Evolutionary conservation across 257 asterid species (phyloP).

Genomic region (Solanum tarapatanum): DNA sequence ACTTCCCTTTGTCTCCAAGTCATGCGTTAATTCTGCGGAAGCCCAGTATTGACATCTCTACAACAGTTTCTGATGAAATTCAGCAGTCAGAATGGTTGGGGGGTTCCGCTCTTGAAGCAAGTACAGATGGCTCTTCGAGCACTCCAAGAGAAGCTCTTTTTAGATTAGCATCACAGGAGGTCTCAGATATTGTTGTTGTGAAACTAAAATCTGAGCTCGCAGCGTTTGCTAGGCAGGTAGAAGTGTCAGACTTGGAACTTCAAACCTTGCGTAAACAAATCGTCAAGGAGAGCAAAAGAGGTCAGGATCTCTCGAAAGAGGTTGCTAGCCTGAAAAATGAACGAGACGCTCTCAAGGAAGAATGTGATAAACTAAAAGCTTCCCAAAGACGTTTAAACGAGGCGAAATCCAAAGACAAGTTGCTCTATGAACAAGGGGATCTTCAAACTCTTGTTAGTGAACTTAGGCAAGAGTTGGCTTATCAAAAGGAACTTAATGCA

Average conservation of each 20-base stretch:
- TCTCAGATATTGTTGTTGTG: conserved; percentile 34
- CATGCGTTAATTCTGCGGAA: neutral
- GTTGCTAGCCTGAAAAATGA: conserved; percentile 59
- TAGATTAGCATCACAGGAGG: conserved; percentile 27
- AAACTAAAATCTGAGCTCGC: conserved; percentile 59
- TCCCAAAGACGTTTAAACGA: conserved; percentile 19
- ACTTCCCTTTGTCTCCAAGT: conserved; percentile 15
- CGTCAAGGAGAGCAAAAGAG: conserved; percentile 77
- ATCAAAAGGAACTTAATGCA: conserved; percentile 60
- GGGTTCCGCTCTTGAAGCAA: conserved; percentile 42
- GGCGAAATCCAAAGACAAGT: conserved; percentile 25
- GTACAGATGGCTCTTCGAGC: conserved; percentile 66
- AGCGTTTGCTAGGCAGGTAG: conserved; percentile 62
- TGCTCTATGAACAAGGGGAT: conserved; percentile 39
- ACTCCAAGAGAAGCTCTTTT: conserved; percentile 48
- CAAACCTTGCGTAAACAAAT: conserved; percentile 96
- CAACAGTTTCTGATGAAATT: conserved; percentile 14
- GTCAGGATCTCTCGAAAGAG: conserved; percentile 70
- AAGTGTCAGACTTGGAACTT: conserved; percentile 80
- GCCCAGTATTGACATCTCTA: neutral
- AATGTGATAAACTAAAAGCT: conserved; percentile 45
- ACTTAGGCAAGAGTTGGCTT: conserved; percentile 72
- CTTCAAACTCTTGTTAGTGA: conserved; percentile 44
- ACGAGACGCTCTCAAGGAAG: conserved; percentile 54
- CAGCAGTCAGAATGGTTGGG: conserved; percentile 53